phyloP scores from a whole-genome alignment of 2,329 filamentous ascomycete species.

The Ascochyta rabiei region DNA sequence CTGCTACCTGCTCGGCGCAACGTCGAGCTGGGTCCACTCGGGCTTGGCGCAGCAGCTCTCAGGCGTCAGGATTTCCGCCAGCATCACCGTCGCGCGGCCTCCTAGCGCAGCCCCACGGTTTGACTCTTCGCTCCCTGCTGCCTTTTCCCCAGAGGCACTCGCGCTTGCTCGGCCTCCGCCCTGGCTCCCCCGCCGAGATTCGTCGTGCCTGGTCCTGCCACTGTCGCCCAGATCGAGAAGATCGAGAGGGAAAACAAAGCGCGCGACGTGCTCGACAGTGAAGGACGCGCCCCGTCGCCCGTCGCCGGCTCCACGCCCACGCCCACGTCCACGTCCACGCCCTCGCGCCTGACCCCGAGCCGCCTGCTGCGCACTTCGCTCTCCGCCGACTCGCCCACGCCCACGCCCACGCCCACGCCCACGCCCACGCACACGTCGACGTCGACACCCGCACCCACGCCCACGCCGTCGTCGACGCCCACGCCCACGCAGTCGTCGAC shows the following conservation, averaged over 20 bases:
- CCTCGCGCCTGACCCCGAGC: constrained; percentile 8
- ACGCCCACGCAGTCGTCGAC: neutral
- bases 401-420: neutral
- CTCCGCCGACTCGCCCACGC: constrained; percentile 6
- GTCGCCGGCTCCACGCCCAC: constrained; percentile 8
- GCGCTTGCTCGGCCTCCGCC: constrained; percentile 12
- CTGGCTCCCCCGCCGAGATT: constrained; percentile 15
- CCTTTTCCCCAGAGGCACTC: constrained; percentile 9
- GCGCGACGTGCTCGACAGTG: constrained; percentile 11
- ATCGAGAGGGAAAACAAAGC: constrained; percentile 14
- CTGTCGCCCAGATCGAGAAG: constrained; percentile 10
- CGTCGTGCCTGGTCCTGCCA: constrained; percentile 15
- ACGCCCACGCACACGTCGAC: neutral
- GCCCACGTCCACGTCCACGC: neutral
- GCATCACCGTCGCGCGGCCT: neutral
- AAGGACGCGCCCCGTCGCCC: constrained; percentile 13
- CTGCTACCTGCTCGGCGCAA: neutral
- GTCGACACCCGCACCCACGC: neutral
- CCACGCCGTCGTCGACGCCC: neutral
- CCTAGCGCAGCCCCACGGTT: too few species aligned
- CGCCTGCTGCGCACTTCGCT: constrained; percentile 10
- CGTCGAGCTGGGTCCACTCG: neutral
- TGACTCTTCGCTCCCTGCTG: constrained; percentile 4
- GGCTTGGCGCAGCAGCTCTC: constrained; percentile 10
- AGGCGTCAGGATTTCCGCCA: neutral